These are phyloP conservation scores for Colletotrichum falcatum DNA, from an alignment of 2,329 filamentous ascomycete species.

Conservation along the genomic window DNA sequence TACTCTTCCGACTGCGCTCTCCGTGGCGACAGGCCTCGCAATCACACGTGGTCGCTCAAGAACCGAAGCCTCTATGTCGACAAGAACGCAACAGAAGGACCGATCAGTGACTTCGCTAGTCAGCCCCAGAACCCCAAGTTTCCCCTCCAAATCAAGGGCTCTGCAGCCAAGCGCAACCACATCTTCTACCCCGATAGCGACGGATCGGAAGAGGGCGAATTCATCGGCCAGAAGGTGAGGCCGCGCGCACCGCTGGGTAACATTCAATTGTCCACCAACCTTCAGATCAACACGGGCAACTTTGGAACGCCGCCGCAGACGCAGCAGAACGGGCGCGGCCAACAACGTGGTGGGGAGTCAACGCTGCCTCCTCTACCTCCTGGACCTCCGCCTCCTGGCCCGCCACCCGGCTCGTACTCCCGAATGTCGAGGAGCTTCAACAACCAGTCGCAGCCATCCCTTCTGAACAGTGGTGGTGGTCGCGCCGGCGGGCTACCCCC, in stretches of 20 bases:
- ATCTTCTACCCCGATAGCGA: slow-evolving; percentile 61
- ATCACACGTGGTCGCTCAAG: slow-evolving; percentile 64
- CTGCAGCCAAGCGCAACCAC: slow-evolving; percentile 52
- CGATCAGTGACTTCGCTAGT: slow-evolving; percentile 52
- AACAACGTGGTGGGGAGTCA: slow-evolving; percentile 37
- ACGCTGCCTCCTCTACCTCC: slow-evolving; percentile 54
- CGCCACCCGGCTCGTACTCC: slow-evolving; percentile 44
- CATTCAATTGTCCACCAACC: slow-evolving; percentile 56
- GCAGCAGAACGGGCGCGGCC: slow-evolving; percentile 26
- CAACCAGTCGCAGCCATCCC: slow-evolving; percentile 28
- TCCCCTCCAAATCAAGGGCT: slow-evolving; percentile 49
- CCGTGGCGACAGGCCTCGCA: slow-evolving; percentile 43
- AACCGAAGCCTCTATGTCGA: slow-evolving; percentile 65
- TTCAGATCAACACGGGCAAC: slow-evolving; percentile 48
- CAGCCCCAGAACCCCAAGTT: slow-evolving; percentile 45
- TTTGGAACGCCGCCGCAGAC: slow-evolving; percentile 40
- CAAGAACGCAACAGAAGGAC: slow-evolving; percentile 52
- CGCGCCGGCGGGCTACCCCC: slow-evolving; percentile 28
- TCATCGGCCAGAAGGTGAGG: slow-evolving; percentile 53
- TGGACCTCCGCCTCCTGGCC: slow-evolving; percentile 51
- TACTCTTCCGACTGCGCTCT: slow-evolving; percentile 67
- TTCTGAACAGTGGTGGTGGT: slow-evolving; percentile 18
- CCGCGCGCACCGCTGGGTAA: slow-evolving; percentile 48
- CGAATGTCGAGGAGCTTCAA: slow-evolving; percentile 36
- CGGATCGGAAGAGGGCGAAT: slow-evolving; percentile 58